Evolutionary conservation across 306 rosid genomes (phyloP).

Genomic region (Dalbergia oliveri): DNA sequence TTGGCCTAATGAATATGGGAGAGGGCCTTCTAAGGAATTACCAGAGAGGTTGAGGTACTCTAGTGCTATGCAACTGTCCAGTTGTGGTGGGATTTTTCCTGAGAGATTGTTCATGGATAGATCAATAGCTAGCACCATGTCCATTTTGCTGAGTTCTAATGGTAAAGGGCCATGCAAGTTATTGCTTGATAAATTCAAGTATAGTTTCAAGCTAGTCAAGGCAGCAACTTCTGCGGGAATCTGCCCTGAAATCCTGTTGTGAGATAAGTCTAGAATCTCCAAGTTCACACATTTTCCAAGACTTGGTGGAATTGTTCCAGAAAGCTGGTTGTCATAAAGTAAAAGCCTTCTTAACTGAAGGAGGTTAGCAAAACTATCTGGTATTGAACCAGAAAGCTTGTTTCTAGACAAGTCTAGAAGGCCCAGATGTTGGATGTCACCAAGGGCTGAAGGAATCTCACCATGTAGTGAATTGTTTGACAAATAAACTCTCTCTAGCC

Average conservation of each 20-base stretch:
- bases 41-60: conserved; percentile 80
- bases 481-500: conserved; percentile 76
- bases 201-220: conserved; percentile 86
- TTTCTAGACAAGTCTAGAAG: conserved; percentile 86
- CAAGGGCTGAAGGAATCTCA: conserved; percentile 79
- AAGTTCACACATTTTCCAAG: conserved; percentile 81
- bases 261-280: conserved; percentile 88
- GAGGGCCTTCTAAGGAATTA: conserved; percentile 71
- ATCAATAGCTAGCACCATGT: conserved; percentile 89
- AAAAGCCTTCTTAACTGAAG: conserved; percentile 82
- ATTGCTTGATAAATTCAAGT: conserved; percentile 82
- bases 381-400: conserved; percentile 83
- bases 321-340: conserved; percentile 75
- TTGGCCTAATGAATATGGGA: conserved; percentile 76
- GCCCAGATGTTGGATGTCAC: conserved; percentile 74
- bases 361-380: conserved; percentile 84
- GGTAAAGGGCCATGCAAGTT: conserved; percentile 71
- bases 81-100: conserved; percentile 77
- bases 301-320: conserved; percentile 83
- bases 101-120: conserved; percentile 81
- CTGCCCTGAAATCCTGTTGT: conserved; percentile 68
- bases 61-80: conserved; percentile 84
- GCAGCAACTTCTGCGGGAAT: conserved; percentile 88
- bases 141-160: conserved; percentile 92
- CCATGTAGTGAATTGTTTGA: conserved; percentile 87